phyloP scores from a whole-genome alignment of 768 basidiomycete species.

The Kondoa subrosea region DNA sequence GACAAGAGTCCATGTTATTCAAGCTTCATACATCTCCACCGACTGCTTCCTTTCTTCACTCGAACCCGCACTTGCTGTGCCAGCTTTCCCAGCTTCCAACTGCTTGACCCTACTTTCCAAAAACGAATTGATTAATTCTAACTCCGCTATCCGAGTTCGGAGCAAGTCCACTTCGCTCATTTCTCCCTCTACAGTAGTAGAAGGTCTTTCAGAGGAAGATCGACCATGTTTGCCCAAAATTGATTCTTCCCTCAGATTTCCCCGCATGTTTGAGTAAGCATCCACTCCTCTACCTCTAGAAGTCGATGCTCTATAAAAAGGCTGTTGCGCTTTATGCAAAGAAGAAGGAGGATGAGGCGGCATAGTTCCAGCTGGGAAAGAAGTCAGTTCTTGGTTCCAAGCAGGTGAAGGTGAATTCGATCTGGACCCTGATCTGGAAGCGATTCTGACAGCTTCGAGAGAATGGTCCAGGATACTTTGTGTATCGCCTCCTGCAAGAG shows the following conservation, averaged over 20 bases:
- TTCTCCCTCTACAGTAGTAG: background rate
- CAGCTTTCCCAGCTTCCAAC: slow-evolving; percentile 6
- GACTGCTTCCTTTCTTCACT: too few relatives aligned
- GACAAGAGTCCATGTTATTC: too few relatives aligned
- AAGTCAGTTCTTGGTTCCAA: background rate
- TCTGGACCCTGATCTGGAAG: background rate
- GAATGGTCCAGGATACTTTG: background rate
- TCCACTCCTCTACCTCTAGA: background rate
- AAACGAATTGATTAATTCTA: slow-evolving; percentile 18
- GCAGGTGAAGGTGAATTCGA: background rate
- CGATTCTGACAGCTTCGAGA: background rate
- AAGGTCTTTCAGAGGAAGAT: background rate
- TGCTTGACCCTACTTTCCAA: slow-evolving; percentile 13
- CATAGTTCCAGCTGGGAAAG: background rate
- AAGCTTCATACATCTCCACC: too few relatives aligned
- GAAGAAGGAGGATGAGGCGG: too few relatives aligned
- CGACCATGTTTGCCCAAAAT: background rate
- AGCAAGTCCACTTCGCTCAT: slow-evolving; percentile 9
- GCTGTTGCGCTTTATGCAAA: too few relatives aligned
- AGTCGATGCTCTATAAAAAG: background rate
- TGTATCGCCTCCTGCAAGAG: background rate
- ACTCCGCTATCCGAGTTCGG: slow-evolving; percentile 12
- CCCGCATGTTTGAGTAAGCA: background rate
- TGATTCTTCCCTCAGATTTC: background rate
- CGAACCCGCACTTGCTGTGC: too few relatives aligned